These are phyloP conservation scores for Fusarium mangiferae DNA, from an alignment of 2,329 filamentous ascomycete species.

Conservation along the genomic window DNA sequence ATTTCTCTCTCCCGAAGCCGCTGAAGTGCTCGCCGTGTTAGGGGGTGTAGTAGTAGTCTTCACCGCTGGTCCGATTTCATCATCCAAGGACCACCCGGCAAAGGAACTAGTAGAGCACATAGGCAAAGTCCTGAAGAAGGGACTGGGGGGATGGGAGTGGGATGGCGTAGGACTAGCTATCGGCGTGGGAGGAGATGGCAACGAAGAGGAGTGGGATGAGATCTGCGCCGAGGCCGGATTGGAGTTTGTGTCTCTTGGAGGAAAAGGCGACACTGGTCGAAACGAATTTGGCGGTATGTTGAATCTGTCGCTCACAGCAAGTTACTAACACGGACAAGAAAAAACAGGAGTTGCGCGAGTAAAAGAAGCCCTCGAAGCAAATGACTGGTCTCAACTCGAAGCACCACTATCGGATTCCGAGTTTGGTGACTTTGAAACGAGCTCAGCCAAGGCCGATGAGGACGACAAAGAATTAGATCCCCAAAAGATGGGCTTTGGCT, in stretches of 20 bases:
- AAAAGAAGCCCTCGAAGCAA: conserved; percentile 70
- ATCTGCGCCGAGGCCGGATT: conserved; percentile 65
- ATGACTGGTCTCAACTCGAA: conserved; percentile 66
- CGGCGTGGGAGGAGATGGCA: conserved; percentile 60
- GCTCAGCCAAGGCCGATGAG: conserved; percentile 47
- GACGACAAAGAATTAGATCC: conserved; percentile 54
- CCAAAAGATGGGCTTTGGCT: conserved; percentile 62
- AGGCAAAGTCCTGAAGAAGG: conserved; percentile 64
- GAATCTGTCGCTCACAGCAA: background rate
- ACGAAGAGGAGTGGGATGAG: conserved; percentile 70
- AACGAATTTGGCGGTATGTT: conserved; percentile 69
- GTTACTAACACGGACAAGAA: conserved; percentile 54
- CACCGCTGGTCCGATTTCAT: conserved; percentile 34
- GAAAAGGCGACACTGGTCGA: conserved; percentile 50
- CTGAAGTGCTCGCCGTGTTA: conserved; percentile 69
- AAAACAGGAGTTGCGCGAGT: conserved; percentile 68
- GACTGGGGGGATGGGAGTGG: conserved; percentile 70
- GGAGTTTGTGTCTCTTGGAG: conserved; percentile 69
- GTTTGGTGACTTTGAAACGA: conserved; percentile 48
- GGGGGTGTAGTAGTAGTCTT: conserved; percentile 66
- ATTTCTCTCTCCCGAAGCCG: conserved; percentile 70
- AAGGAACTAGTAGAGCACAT: conserved; percentile 62
- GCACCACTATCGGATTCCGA: conserved; percentile 43
- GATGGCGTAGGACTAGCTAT: conserved; percentile 72
- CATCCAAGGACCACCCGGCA: conserved; percentile 34